Evolutionary conservation across 208 protist genomes (phyloP).

Genomic region (Crithidia fasciculata): DNA sequence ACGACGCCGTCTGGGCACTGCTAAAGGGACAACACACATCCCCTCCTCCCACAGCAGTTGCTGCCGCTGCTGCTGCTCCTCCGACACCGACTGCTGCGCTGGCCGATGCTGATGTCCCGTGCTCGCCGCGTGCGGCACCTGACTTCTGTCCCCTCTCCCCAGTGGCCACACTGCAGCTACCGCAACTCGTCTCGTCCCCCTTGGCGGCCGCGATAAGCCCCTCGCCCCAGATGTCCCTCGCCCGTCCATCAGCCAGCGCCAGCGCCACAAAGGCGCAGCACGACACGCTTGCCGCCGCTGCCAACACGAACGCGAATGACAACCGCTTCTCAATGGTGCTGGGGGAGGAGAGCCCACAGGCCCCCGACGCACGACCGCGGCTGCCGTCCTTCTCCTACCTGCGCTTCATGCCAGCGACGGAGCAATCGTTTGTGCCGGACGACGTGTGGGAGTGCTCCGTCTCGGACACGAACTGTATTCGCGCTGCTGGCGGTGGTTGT

Average conservation of each 20-base stretch:
- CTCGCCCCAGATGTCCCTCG: slow-evolving; percentile 10
- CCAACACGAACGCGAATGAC: neutral
- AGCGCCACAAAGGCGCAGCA: neutral
- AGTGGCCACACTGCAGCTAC: neutral
- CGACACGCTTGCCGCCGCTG: neutral
- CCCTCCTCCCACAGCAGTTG: no score
- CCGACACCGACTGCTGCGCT: neutral
- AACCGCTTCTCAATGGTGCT: slow-evolving; percentile 21
- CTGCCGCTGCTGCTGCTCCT: neutral
- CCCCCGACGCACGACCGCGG: neutral
- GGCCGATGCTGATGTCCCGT: no score
- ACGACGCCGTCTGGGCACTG: slow-evolving; percentile 2
- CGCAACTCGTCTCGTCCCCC: neutral
- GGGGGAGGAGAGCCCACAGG: neutral
- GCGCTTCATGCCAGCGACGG: slow-evolving; percentile 6
- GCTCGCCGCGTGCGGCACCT: neutral
- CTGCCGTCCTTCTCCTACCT: slow-evolving; percentile 14
- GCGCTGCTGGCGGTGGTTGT: neutral
- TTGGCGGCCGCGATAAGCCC: neutral
- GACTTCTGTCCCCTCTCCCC: neutral
- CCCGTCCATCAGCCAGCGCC: neutral
- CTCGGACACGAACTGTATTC: neutral
- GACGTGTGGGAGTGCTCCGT: slow-evolving; percentile 19
- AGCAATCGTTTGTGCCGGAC: slow-evolving; percentile 6
- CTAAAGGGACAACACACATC: neutral